Conservation (phyloP, 2,329 filamentous ascomycete species). For the Cordyceps cicadae region DNA sequence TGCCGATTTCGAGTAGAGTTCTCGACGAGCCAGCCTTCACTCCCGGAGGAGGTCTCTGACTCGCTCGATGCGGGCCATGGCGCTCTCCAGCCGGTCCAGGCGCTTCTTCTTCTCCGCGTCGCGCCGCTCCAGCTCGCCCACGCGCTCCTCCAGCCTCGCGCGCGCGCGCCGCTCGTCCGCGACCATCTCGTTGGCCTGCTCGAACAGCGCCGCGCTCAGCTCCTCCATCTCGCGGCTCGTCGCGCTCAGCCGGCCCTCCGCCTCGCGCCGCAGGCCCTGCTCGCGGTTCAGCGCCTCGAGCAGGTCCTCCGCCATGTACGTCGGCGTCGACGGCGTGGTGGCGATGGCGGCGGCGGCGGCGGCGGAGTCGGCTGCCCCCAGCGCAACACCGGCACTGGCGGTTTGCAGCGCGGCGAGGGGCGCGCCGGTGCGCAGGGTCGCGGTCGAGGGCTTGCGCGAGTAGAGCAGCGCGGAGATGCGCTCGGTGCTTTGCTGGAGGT, state of each 20-base stretch:
- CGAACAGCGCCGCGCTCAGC: conserved; percentile 64
- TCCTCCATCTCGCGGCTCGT: conserved; percentile 71
- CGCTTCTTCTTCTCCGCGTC: conserved; percentile 62
- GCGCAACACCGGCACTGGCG: conserved; percentile 10
- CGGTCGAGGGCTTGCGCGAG: conserved; percentile 38
- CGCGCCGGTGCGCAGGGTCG: conserved; percentile 24
- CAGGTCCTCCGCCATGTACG: conserved; percentile 39
- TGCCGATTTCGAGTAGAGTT: not conserved
- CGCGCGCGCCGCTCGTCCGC: conserved; percentile 64
- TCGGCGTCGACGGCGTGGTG: conserved; percentile 14
- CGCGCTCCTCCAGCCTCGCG: conserved; percentile 61
- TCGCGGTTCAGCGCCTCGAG: conserved; percentile 58
- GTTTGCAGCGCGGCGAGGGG: conserved; percentile 17
- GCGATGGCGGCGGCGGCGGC: conserved; percentile 18
- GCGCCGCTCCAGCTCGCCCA: conserved; percentile 59
- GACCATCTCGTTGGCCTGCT: conserved; percentile 84
- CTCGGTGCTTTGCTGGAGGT: conserved; percentile 37
- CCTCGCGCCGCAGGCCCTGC: conserved; percentile 55
- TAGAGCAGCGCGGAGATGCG: conserved; percentile 38
- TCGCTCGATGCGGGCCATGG: conserved; percentile 62
- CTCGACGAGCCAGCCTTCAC: not conserved
- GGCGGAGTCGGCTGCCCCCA: conserved; percentile 7
- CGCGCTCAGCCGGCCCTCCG: conserved; percentile 58
- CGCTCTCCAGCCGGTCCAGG: conserved; percentile 62
- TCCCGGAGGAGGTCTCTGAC: conserved; percentile 50